Evolutionary conservation across 2,329 filamentous ascomycete genomes (phyloP), one percentile per base, ranked within the genome.

Genomic region (Fusarium torulosum): DNA sequence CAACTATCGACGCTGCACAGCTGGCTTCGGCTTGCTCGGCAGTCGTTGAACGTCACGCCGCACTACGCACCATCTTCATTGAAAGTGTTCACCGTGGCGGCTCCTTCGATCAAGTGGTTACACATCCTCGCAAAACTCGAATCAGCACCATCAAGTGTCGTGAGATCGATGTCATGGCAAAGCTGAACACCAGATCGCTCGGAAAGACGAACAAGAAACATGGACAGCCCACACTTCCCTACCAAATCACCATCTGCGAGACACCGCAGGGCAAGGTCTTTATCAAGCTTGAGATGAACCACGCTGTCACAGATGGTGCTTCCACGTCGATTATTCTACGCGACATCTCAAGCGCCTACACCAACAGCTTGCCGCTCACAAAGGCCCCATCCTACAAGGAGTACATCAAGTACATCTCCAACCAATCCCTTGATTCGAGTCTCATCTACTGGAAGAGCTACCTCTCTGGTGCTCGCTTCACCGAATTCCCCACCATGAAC

Each of bases 281-380:
- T n/a, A 53, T 66, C n/a, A 66, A 66, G 25, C 54, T 80, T 11
- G 77, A 79, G 19, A 74, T 80, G 66, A 79, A 74, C 49, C 78
- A 79, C 46, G 72, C 74, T 4, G 53, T 79, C 14, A 74, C 74
- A 3, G 78, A 80, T n/a, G 78, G 76, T 4, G 68, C 73, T 27
- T 78, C 78, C 0, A 70, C 74, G 49, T 75, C 23, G 0, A 20
- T 53, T 7, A 53, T 79, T 10, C 64, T 80, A 1, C 58, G 63
- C 3, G 77, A 79, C 38, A 64, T 79, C 6, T 64, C 66, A 1
- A 43, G 57, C 1, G 77, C 73, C 7, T 79, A 79, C 49, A 55
- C 37, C 3, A 53, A 61, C 10, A 40, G 23, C 3, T 25, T 71
- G 1, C 7, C 45, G 23, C 8, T 17, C 2, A 42, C 42, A 14